These are phyloP conservation scores for Spirogloea muscicola DNA, from an alignment of 139 green algal genomes.

Conservation along the genomic window DNA sequence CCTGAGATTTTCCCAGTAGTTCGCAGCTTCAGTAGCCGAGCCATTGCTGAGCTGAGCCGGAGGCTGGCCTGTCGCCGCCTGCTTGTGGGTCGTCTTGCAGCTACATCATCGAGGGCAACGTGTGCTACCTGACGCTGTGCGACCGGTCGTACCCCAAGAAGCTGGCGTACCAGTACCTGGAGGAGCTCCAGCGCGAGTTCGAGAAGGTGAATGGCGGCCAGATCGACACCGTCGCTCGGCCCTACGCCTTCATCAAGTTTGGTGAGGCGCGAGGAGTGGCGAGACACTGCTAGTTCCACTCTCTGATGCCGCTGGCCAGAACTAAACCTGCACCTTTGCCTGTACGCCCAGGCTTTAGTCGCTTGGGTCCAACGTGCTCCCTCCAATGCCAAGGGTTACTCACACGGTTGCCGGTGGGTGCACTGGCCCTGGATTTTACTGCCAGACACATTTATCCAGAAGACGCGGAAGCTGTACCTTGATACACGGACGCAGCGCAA, in stretches of 20 bases:
- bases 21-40: too few relatives aligned
- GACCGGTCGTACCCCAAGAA: conserved; percentile 94
- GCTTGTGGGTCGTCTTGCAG: too few relatives aligned
- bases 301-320: too few relatives aligned
- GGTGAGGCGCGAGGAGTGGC: too few relatives aligned
- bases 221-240: conserved; percentile 81
- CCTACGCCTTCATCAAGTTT: conserved; percentile 99
- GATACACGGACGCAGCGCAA: conserved; percentile 97
- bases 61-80: too few relatives aligned
- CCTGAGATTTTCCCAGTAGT: background rate
- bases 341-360: too few relatives aligned
- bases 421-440: too few relatives aligned
- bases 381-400: too few relatives aligned
- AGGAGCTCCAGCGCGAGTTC: conserved; percentile 95
- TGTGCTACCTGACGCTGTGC: conserved; percentile 87
- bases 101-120: conserved; percentile 80
- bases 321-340: too few relatives aligned
- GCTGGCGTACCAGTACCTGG: conserved; percentile 96
- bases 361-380: too few relatives aligned
- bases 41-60: too few relatives aligned
- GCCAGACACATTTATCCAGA: conserved; percentile 98
- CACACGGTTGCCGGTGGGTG: background rate
- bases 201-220: conserved; percentile 70
- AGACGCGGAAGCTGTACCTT: conserved; percentile 96
- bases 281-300: too few relatives aligned